Conservation (phyloP, 2,329 filamentous ascomycete genomes). For the Fusarium sp. region DNA sequence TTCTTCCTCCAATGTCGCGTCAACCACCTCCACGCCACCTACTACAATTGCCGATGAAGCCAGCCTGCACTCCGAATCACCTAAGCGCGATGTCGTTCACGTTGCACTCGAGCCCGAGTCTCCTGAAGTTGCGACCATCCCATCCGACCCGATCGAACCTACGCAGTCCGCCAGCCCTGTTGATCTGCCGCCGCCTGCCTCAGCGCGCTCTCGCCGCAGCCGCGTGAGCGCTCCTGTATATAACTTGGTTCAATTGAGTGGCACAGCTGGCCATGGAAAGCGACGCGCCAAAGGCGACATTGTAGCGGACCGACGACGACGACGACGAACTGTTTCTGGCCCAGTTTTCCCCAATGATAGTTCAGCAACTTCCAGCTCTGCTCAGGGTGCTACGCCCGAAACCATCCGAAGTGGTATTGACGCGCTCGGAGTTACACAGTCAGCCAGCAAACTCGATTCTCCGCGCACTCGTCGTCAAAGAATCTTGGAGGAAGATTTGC, state of each 20-base stretch:
- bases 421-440: constrained; percentile 60
- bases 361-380: constrained; percentile 20
- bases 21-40: constrained; percentile 71
- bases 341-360: constrained; percentile 43
- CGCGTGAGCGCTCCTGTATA: constrained; percentile 71
- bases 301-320: constrained; percentile 58
- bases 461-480: constrained; percentile 50
- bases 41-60: constrained; percentile 73
- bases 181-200: constrained; percentile 41
- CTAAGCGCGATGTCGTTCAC: constrained; percentile 54
- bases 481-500: constrained; percentile 45
- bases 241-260: constrained; percentile 72
- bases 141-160: constrained; percentile 21
- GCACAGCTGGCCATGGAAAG: constrained; percentile 70
- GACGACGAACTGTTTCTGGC: constrained; percentile 60
- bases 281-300: constrained; percentile 64
- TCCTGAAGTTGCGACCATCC: constrained; percentile 29
- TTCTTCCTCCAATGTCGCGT: constrained; percentile 64
- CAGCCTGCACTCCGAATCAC: constrained; percentile 64
- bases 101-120: constrained; percentile 50
- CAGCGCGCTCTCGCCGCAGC: constrained; percentile 62
- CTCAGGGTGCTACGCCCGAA: constrained; percentile 28
- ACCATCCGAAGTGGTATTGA: constrained; percentile 56
- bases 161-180: constrained; percentile 17
- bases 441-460: constrained; percentile 53